A percentile compares a stretch with the other conserved stretches of the same genome.
phyloP scores from a whole-genome alignment of 768 basidiomycete species.

The Mycena venus region DNA sequence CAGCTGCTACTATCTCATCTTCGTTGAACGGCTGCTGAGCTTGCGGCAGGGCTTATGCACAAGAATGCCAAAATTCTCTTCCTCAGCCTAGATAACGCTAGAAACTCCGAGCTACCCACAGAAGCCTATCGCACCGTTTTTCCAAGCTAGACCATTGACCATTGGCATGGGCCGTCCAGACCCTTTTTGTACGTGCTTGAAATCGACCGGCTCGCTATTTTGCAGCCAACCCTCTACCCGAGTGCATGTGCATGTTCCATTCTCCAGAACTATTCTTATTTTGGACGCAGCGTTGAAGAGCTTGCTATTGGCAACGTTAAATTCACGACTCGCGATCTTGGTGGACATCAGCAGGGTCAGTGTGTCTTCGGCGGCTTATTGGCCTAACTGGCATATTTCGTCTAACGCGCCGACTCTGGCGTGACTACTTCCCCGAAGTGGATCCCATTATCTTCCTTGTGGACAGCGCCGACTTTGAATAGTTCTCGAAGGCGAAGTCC shows the following conservation, averaged over 20 bases:
- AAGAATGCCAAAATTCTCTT: no score
- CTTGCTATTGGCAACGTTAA: constrained; percentile 98
- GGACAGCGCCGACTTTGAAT: no score
- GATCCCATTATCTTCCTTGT: constrained; percentile 99
- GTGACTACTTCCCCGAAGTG: constrained; percentile 99
- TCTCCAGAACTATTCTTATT: constrained; percentile 1
- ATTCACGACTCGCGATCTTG: constrained; percentile 98
- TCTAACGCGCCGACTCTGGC: constrained; percentile 95
- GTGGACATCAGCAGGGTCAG: constrained; percentile 96
- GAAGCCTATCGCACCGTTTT: constrained; percentile 99
- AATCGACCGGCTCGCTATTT: constrained; percentile 96
- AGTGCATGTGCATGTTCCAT: constrained; percentile 66
- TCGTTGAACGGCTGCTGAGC: background rate
- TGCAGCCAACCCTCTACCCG: constrained; percentile 98
- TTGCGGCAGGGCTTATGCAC: constrained; percentile 75
- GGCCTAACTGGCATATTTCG: background rate
- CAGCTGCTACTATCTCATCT: constrained; percentile 52
- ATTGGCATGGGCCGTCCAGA: constrained; percentile 10
- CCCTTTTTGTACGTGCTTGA: constrained; percentile 93
- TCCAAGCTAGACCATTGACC: constrained; percentile 90
- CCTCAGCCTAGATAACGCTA: no score
- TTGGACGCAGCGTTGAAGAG: constrained; percentile 91
- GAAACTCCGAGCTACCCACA: constrained; percentile 99
- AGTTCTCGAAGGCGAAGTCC: constrained; percentile 94
- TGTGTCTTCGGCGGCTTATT: background rate